Evolutionary conservation across 495 filamentous ascomycete genomes (phyloP), one percentile per base, ranked within the genome.

Genomic region (Corynascus novoguineensis): DNA sequence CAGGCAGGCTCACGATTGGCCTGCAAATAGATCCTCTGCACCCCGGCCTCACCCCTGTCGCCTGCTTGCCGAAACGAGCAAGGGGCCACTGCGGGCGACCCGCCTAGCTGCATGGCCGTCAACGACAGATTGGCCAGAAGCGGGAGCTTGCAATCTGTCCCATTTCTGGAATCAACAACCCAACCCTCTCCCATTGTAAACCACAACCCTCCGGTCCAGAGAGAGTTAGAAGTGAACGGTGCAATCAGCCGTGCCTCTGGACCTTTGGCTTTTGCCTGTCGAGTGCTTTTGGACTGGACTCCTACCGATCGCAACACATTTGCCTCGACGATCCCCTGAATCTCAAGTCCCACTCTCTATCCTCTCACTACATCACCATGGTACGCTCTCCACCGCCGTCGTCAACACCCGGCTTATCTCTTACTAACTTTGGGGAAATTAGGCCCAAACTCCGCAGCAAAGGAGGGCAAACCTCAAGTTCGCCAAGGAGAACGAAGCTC

Each of bases 391-490:
- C 9, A 1, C 27, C 21, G 11, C 10, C 5, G 7, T 4, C 19
- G 9, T 3, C 8, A 42, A 19, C 11, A 5, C 38, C 5, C 15
- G 7, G 0, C 4, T 12, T 7, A 25, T 31, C 12, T 5, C 25
- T 3, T 21, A 45, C 55, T 50, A 24, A 56, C n/a, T 27, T 31
- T 17, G 3, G 5, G 14, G 3, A 15, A 1, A 1, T 17, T 54
- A 98, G 92, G 87, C 87, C 27, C 93, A 98, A 86, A 98, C 93
- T 59, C 92, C 90, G 28, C 83, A 91, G 71, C 95, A 97, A 77
- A 87, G 92, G 61, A 83, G 83, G 66, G 87, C 88, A 35, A 97
- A 97, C 75, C 84, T 85, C 56, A 86, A 85, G 62, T 98, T 87
- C 72, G 86, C 83, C 37, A 87, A 88, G 68, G 78, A 83, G 35